Percentiles rank a stretch among this genome's conserved stretches.
Conservation (phyloP, 176 grass and related monocot species). For the Oryza glumipatula region DNA sequence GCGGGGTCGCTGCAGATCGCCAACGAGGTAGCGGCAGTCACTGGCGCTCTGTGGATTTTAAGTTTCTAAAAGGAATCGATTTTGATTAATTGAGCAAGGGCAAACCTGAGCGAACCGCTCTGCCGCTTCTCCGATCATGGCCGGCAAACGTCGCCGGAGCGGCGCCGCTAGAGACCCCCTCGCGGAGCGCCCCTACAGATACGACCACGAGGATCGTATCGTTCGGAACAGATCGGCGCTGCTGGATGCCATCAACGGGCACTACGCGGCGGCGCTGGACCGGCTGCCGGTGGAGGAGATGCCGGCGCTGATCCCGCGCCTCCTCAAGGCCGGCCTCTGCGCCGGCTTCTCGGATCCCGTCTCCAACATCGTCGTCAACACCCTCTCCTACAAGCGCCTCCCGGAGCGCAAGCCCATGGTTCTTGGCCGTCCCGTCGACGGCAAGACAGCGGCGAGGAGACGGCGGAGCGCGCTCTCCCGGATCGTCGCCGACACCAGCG, state of each 20-base stretch:
- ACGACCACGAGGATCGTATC: not conserved
- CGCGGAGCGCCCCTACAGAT: not conserved
- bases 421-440: too few species aligned
- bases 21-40: too few species aligned
- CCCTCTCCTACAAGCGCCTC: not conserved
- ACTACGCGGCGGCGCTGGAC: slow-evolving; percentile 13
- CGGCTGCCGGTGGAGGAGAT: slow-evolving; percentile 2
- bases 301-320: slow-evolving; percentile 6
- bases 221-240: not conserved
- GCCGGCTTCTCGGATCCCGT: not conserved
- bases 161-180: not conserved
- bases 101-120: too few species aligned
- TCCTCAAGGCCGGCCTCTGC: slow-evolving; percentile 8
- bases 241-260: slow-evolving; percentile 19
- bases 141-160: slow-evolving; percentile 11
- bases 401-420: too few species aligned
- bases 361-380: not conserved
- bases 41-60: too few species aligned
- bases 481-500: too few species aligned
- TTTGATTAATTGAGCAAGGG: too few species aligned
- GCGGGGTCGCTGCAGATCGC: too few species aligned
- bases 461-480: too few species aligned
- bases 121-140: too few species aligned
- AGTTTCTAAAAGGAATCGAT: too few species aligned
- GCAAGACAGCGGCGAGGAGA: too few species aligned